Percentiles rank a stretch among this genome's conserved stretches.
These are phyloP conservation scores for Gynochthodes officinalis DNA, from an alignment of 257 asterid species.

Conservation along the genomic window DNA sequence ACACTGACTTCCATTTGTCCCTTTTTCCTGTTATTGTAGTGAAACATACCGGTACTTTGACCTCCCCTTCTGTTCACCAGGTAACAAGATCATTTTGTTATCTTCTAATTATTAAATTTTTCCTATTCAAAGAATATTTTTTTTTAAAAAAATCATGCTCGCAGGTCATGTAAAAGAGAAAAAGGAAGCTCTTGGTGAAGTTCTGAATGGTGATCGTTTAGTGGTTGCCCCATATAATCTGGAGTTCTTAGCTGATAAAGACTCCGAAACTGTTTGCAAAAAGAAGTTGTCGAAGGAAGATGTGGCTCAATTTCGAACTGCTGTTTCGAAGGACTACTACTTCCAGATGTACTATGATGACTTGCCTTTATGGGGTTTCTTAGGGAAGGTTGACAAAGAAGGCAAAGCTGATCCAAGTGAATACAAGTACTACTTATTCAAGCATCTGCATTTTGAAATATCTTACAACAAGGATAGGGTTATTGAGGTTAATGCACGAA, in stretches of 20 bases:
- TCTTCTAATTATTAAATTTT: background rate
- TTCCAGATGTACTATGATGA: conserved; percentile 46
- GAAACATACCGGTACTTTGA: conserved; percentile 53
- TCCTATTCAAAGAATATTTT: background rate
- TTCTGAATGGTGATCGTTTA: conserved; percentile 44
- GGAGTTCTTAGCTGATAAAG: conserved; percentile 32
- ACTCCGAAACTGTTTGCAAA: conserved; percentile 37
- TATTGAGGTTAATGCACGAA: conserved; percentile 37
- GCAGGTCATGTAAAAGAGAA: conserved; percentile 37
- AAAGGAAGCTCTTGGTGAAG: conserved; percentile 45
- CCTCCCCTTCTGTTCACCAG: conserved; percentile 55
- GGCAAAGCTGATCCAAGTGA: conserved; percentile 32
- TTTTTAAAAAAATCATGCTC: background rate
- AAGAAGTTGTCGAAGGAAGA: conserved; percentile 33
- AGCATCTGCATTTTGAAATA: conserved; percentile 43
- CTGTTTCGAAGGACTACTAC: conserved; percentile 40
- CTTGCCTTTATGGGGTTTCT: conserved; percentile 41
- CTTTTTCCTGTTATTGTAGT: conserved; percentile 24
- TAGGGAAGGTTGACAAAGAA: conserved; percentile 40
- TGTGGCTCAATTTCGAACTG: conserved; percentile 32
- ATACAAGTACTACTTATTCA: conserved; percentile 34
- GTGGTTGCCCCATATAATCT: conserved; percentile 40
- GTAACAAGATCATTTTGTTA: conserved; percentile 12
- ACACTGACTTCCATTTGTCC: background rate
- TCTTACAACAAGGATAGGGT: conserved; percentile 36